These are phyloP conservation scores for Alnus glutinosa DNA, from an alignment of 306 rosid genomes.

Conservation along the genomic window DNA sequence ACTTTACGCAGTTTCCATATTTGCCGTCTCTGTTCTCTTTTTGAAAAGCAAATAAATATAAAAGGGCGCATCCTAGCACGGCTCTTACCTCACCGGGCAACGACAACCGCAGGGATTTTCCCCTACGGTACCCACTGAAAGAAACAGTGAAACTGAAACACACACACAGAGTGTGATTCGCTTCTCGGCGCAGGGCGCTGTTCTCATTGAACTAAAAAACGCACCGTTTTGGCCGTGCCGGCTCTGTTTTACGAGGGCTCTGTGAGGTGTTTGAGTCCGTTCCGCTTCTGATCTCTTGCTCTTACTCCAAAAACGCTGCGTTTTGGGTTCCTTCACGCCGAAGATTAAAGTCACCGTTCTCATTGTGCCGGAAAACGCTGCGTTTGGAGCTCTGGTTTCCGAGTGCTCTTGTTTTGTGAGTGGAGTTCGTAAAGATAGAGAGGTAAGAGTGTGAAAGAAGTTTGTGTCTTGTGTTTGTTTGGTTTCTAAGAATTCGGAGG, in stretches of 20 bases:
- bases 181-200: not conserved
- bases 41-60: not conserved
- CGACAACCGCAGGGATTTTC: not conserved
- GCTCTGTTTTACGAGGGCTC: not conserved
- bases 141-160: not conserved
- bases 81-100: not conserved
- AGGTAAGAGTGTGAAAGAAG: not conserved
- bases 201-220: not conserved
- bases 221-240: not conserved
- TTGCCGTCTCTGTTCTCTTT: not conserved
- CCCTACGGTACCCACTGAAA: not conserved
- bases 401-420: not conserved
- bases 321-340: not conserved
- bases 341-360: not conserved
- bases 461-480: not conserved
- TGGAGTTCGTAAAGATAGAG: not conserved
- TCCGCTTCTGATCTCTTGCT: not conserved
- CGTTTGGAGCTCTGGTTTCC: not conserved
- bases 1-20: not conserved
- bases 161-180: no score
- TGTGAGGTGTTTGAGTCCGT: not conserved
- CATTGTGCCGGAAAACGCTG: not conserved
- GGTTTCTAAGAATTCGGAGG: not conserved
- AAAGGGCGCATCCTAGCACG: not conserved
- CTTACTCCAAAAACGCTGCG: not conserved